These are phyloP conservation scores for Ophiosphaerella korrae DNA, from an alignment of 2,329 filamentous ascomycete species.

Conservation along the genomic window DNA sequence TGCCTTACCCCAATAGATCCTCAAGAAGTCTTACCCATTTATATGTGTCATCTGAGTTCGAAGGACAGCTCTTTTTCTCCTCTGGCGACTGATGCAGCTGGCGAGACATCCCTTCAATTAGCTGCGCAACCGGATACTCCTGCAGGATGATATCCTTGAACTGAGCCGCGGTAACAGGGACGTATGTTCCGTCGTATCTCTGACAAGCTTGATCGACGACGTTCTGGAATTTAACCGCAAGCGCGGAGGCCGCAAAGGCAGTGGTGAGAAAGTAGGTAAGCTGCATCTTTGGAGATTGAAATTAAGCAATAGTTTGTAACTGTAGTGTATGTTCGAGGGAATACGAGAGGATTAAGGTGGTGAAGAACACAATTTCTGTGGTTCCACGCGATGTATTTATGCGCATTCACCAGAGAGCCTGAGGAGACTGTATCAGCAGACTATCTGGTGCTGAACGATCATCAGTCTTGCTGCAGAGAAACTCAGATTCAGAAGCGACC, in stretches of 20 bases:
- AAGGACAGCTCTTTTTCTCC: background rate
- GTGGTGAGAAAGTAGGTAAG: background rate
- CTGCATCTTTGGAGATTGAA: background rate
- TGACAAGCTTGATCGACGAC: background rate
- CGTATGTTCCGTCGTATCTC: background rate
- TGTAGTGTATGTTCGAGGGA: background rate
- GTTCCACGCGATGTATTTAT: background rate
- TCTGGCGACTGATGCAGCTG: background rate
- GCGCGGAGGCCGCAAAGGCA: background rate
- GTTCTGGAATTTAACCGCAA: background rate
- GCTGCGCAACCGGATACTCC: background rate
- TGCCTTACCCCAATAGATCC: background rate
- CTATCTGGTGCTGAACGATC: background rate
- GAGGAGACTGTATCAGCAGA: background rate
- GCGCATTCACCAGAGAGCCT: background rate
- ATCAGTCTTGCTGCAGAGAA: background rate
- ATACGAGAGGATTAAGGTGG: background rate
- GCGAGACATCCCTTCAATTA: background rate
- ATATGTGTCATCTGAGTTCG: background rate
- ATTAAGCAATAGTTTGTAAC: background rate
- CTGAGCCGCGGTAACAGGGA: background rate
- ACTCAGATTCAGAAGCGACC: background rate
- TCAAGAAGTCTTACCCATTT: background rate
- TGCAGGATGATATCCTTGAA: background rate
- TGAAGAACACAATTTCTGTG: background rate